phyloP scores from a whole-genome alignment of 192 early-diverging fungal species.

The Diversispora eburnea region DNA sequence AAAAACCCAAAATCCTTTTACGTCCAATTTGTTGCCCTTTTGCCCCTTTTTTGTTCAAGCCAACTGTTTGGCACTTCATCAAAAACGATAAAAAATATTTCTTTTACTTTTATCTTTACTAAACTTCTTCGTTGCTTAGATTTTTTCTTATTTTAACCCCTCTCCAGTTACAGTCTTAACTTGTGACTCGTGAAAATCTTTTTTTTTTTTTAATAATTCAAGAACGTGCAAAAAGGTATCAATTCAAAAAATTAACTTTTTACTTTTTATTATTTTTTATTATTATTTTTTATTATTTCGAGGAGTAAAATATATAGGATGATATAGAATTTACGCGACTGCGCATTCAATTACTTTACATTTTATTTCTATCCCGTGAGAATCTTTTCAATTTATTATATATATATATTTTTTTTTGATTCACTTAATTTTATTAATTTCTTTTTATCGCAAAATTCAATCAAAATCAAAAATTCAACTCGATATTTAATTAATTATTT shows the following conservation, averaged over 20 bases:
- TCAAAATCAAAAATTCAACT: no score
- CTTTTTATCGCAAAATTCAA: no score
- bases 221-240: conserved; percentile 12
- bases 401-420: no score
- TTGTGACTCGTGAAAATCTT: conserved; percentile 18
- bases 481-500: no score
- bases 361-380: no score
- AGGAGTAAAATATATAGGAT: no score
- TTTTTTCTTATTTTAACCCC: not conserved
- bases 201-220: not conserved
- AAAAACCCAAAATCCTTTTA: conserved; percentile 23
- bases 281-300: no score
- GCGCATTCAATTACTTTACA: no score
- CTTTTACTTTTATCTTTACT: not conserved
- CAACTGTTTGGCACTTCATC: conserved; percentile 14
- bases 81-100: not conserved
- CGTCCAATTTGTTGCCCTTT: conserved; percentile 27
- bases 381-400: no score
- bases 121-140: not conserved
- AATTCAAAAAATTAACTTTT: not conserved
- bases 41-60: conserved; percentile 31
- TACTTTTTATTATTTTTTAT: not conserved
- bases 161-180: not conserved
- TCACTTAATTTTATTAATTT: no score
- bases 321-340: no score